These are phyloP conservation scores for Tetracentron sinense DNA, from an alignment of 164 flowering plant species.

Conservation along the genomic window DNA sequence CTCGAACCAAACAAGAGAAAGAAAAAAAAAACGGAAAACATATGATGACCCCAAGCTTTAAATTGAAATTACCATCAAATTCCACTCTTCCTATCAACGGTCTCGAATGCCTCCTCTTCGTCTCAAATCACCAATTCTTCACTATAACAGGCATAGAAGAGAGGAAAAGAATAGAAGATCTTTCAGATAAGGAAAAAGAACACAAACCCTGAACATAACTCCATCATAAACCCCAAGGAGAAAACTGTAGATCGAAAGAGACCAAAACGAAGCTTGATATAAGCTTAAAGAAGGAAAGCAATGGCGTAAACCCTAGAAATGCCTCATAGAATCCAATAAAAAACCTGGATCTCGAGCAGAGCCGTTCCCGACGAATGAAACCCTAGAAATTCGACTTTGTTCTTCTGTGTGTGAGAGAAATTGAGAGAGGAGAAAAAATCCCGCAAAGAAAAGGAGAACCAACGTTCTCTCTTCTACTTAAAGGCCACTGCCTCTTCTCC, in stretches of 20 bases:
- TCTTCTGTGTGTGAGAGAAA: constrained; percentile 1
- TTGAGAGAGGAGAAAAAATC: not conserved
- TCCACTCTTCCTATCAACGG: not conserved
- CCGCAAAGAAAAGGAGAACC: not conserved
- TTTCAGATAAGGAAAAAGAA: not conserved
- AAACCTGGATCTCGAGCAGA: constrained; percentile 30
- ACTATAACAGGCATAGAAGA: not conserved
- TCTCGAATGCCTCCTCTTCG: not conserved
- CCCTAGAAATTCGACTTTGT: constrained; percentile 14
- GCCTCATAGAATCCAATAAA: constrained; percentile 26
- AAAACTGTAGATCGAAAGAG: constrained; percentile 20
- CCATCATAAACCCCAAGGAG: constrained; percentile 7
- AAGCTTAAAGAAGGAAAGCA: constrained; percentile 7
- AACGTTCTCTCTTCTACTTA: constrained; percentile 22
- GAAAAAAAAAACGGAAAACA: too few species aligned
- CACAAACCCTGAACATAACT: not conserved
- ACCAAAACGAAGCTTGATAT: constrained; percentile 13
- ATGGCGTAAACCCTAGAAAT: constrained; percentile 19
- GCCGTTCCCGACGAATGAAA: constrained; percentile 13
- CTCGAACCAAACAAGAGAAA: constrained; percentile 2
- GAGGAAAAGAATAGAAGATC: not conserved
- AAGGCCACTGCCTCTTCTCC: constrained; percentile 13
- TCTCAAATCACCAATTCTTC: not conserved
- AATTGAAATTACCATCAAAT: constrained; percentile 1
- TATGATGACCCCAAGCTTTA: not conserved